Base-by-base conservation (phyloP, 108 stramenopile genomes). In the Skeletonema potamos region DNA sequence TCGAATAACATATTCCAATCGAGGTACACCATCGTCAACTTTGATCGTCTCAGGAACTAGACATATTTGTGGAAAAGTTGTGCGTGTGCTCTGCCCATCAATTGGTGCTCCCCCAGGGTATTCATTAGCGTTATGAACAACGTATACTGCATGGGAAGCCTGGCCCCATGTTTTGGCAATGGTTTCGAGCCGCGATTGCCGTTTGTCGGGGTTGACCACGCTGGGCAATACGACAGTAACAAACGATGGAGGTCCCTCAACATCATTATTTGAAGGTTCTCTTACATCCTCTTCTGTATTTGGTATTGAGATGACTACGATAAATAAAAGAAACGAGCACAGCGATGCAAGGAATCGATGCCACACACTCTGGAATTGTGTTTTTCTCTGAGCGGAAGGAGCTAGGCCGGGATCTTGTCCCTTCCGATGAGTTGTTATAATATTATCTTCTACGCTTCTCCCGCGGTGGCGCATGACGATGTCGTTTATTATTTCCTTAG, bases 121-220 rank as follows among this genome's bases (percentile, higher is more conserved):
- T 56, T 94, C 93, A 17, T 71, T 64, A 1, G 68, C 67, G 59
- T 79, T 77, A 72, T 92, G 88, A 0, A 87, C 78, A 10, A 95
- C 90, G 69, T 81, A 92, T 4, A 95, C 70, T 29, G 94, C 90
- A 26, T 82, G 64, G 4, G 94, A 74, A 13, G 72, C 39, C 15
- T 81, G 79, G 18, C 89, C 94, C 94, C 94, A 96, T 20, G 94
- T 96, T 69, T 89, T 82, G 11, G 85, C 81, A 41, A 96, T 96
- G 43, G 88, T 83, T 32, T 67, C 44, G 0, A 96, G 68, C 55
- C 94, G 86, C 32, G 66, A 46, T 28, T 67, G 62, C 18, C 91
- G 63, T 34, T 66, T 82, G n/a, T 82, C 76, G 9, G 90, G 92
- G 66, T 88, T 89, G 12, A 96, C 94, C 8, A 93, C 92, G 72